A percentile compares a stretch with the other conserved stretches of the same genome.
phyloP scores from a whole-genome alignment of 306 rosid genomes.

The Lathyrus oleraceus region DNA sequence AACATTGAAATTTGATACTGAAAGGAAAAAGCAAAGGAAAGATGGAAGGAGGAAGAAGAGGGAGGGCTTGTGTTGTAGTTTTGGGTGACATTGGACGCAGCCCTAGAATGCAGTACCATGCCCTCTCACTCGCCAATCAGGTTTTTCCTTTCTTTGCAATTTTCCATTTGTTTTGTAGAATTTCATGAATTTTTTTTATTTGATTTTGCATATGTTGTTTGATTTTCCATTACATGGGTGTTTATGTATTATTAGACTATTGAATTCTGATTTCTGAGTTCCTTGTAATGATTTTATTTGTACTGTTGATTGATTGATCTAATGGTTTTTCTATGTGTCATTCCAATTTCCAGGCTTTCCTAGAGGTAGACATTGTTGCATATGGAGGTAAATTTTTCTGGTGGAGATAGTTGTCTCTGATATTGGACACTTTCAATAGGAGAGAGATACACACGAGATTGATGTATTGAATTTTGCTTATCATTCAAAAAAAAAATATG shows the following conservation, averaged over 20 bases:
- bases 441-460: background rate
- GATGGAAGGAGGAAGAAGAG: conserved; percentile 56
- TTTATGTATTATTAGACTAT: background rate
- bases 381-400: conserved; percentile 67
- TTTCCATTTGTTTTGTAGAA: background rate
- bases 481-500: background rate
- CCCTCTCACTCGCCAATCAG: conserved; percentile 92
- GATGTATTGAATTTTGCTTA: background rate
- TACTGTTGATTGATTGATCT: conserved; percentile 1
- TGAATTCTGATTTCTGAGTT: background rate
- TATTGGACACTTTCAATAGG: background rate
- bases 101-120: conserved; percentile 97
- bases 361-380: conserved; percentile 85
- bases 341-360: conserved; percentile 73
- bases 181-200: background rate
- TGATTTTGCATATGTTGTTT: background rate
- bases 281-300: background rate
- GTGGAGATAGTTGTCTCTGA: background rate
- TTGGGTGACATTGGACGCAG: conserved; percentile 95
- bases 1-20: background rate
- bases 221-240: background rate
- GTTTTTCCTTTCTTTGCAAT: conserved; percentile 29
- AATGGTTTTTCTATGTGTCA: conserved; percentile 24
- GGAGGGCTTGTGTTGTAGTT: conserved; percentile 91
- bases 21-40: conserved; percentile 39